Evolutionary conservation across 2,329 filamentous ascomycete species (phyloP).

Genomic region (Cercospora sp.): DNA sequence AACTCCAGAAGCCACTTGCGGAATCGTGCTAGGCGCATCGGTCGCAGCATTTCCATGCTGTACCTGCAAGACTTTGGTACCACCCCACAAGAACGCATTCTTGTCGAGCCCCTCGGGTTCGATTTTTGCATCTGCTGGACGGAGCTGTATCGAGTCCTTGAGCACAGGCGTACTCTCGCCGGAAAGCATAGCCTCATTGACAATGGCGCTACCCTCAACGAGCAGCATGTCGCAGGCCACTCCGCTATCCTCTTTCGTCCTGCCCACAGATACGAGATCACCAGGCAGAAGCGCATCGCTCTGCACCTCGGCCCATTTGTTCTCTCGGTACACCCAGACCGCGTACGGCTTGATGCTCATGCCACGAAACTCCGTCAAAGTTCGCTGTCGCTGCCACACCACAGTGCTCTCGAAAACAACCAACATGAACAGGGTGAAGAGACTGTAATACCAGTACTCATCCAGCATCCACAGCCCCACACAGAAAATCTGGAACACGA

Average conservation of each 20-base stretch:
- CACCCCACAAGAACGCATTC: constrained; percentile 93
- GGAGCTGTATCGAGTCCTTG: constrained; percentile 92
- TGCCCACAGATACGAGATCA: constrained; percentile 85
- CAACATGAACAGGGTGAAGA: constrained; percentile 98
- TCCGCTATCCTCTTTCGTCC: constrained; percentile 94
- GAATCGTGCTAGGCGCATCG: constrained; percentile 58
- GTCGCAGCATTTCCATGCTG: constrained; percentile 81
- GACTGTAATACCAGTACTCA: constrained; percentile 99
- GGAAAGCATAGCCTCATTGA: constrained; percentile 99
- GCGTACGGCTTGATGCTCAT: constrained; percentile 99
- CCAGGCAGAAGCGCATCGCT: constrained; percentile 92
- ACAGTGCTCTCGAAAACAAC: constrained; percentile 97
- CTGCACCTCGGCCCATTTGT: constrained; percentile 82
- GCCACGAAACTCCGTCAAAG: constrained; percentile 90
- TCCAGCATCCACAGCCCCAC: constrained; percentile 98
- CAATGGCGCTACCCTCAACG: constrained; percentile 91
- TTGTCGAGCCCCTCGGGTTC: constrained; percentile 94
- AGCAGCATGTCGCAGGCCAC: constrained; percentile 97
- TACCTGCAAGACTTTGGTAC: constrained; percentile 94
- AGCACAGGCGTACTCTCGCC: constrained; percentile 95
- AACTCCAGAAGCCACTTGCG: constrained; percentile 72
- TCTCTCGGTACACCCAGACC: constrained; percentile 83
- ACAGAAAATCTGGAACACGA: constrained; percentile 98
- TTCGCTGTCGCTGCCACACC: constrained; percentile 97
- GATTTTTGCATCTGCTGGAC: constrained; percentile 74